Evolutionary conservation across 371 early-diverging fungal genomes (phyloP).

Genomic region (Blakeslea trispora): DNA sequence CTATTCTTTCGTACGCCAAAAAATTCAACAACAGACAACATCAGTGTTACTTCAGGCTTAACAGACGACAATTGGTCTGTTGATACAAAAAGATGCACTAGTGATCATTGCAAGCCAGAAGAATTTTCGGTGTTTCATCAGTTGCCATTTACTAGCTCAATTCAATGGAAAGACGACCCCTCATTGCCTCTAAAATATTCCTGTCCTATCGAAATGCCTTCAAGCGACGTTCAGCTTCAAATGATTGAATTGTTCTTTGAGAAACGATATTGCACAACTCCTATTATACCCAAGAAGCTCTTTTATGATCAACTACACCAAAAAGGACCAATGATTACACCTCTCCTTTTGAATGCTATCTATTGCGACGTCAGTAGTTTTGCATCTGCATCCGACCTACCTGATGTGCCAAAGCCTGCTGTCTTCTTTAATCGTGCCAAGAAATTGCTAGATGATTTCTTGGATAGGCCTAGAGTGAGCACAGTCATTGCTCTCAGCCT

Average conservation of each 20-base stretch:
- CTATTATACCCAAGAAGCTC: constrained; percentile 24
- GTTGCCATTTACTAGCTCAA: constrained; percentile 16
- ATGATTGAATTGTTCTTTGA: constrained; percentile 33
- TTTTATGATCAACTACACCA: constrained; percentile 29
- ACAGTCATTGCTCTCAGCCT: constrained; percentile 39
- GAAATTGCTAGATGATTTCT: constrained; percentile 35
- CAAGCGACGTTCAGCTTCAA: constrained; percentile 28
- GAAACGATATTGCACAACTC: constrained; percentile 11
- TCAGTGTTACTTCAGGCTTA: background rate
- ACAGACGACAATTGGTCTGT: constrained; percentile 1
- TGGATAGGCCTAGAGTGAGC: constrained; percentile 37
- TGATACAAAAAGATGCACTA: background rate
- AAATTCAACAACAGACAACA: background rate
- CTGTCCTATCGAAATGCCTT: constrained; percentile 33
- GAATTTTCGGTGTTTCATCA: constrained; percentile 2
- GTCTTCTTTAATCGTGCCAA: constrained; percentile 40
- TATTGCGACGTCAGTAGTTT: constrained; percentile 23
- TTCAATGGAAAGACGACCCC: constrained; percentile 27
- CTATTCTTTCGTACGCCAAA: constrained; percentile 15
- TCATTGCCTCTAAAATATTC: constrained; percentile 28
- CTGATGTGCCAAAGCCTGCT: constrained; percentile 20
- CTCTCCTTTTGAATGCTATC: constrained; percentile 36
- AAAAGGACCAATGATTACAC: constrained; percentile 34
- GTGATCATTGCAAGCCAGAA: background rate
- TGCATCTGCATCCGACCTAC: background rate